Percentiles rank a stretch among this genome's conserved stretches.
Conservation (phyloP, 2,329 filamentous ascomycete genomes). For the Xylaria sp. region DNA sequence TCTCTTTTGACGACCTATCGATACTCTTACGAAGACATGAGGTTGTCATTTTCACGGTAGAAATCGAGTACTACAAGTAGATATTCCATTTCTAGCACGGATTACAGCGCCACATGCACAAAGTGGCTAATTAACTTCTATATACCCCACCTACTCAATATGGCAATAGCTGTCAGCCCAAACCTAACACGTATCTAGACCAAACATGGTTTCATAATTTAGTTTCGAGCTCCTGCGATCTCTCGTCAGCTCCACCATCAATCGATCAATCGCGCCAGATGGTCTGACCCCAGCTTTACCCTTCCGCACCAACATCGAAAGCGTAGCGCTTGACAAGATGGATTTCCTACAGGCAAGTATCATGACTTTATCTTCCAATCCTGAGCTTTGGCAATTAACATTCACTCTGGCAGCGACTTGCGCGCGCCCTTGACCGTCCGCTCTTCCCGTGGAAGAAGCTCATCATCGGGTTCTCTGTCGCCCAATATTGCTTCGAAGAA, state of each 20-base stretch:
- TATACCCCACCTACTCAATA: conserved; percentile 16
- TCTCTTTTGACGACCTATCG: not conserved
- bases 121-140: not conserved
- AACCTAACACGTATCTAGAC: conserved; percentile 21
- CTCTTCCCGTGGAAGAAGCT: conserved; percentile 98
- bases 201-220: conserved; percentile 44
- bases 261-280: conserved; percentile 33
- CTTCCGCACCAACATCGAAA: conserved; percentile 36
- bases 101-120: not conserved
- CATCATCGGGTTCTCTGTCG: conserved; percentile 92
- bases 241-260: conserved; percentile 30
- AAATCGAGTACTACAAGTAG: too few relatives aligned
- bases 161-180: not conserved
- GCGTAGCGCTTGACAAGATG: conserved; percentile 43
- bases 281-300: conserved; percentile 24
- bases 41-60: not conserved
- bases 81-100: too few relatives aligned
- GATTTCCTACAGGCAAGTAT: conserved; percentile 51
- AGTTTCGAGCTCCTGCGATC: conserved; percentile 11
- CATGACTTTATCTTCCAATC: not conserved
- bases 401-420: conserved; percentile 69
- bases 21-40: not conserved
- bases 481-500: conserved; percentile 89
- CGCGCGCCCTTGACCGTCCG: conserved; percentile 87
- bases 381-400: not conserved